These are phyloP conservation scores for Endotrypanum monterogeii DNA, from an alignment of 208 protist genomes.

Conservation along the genomic window DNA sequence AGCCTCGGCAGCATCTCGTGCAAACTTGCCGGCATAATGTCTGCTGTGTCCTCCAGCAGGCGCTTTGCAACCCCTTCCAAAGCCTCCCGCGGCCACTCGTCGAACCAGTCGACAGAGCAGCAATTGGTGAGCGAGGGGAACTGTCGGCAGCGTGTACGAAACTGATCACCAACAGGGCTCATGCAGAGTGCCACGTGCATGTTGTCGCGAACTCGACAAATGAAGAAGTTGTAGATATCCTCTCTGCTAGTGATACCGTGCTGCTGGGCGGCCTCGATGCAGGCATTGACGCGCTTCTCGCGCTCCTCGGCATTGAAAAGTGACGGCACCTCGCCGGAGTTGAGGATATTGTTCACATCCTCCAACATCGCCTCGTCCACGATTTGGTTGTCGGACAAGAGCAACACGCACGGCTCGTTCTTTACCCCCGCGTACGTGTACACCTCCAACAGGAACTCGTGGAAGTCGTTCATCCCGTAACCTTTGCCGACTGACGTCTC, in stretches of 20 bases:
- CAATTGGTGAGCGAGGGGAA: constrained; percentile 98
- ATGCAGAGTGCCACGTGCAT: constrained; percentile 97
- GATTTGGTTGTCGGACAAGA: constrained; percentile 97
- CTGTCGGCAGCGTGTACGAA: constrained; percentile 94
- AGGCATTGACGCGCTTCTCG: constrained; percentile 95
- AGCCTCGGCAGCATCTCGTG: constrained; percentile 66
- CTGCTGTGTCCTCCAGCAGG: constrained; percentile 68
- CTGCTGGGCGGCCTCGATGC: constrained; percentile 85
- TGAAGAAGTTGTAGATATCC: constrained; percentile 95
- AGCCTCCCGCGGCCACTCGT: constrained; percentile 95
- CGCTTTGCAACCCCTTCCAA: constrained; percentile 88
- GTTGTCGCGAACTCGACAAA: constrained; percentile 94
- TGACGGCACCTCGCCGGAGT: constrained; percentile 97
- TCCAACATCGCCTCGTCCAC: constrained; percentile 96
- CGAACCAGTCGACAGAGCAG: constrained; percentile 98
- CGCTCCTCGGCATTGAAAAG: constrained; percentile 96
- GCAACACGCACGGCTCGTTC: constrained; percentile 89
- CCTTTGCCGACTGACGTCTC: constrained; percentile 93
- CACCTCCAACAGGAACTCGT: constrained; percentile 91
- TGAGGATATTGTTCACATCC: constrained; percentile 98
- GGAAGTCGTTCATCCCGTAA: constrained; percentile 93
- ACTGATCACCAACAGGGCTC: constrained; percentile 95
- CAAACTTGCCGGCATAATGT: constrained; percentile 47
- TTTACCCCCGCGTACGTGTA: constrained; percentile 92
- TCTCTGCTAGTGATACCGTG: constrained; percentile 90